Conservation (phyloP, 305 asterid species). For the Solanum hybrid region DNA sequence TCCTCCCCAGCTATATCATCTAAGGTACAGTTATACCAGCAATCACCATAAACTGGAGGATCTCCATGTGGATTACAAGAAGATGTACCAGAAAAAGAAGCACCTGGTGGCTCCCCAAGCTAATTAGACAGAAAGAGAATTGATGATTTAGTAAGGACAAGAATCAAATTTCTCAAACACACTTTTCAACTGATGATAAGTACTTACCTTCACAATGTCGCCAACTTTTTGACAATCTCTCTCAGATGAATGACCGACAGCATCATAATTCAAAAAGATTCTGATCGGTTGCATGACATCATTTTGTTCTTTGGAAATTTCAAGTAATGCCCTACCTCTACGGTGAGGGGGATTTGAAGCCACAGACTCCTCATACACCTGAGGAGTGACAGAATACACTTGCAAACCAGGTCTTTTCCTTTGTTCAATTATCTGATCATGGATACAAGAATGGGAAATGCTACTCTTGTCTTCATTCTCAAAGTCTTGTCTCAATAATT, state of each 20-base stretch:
- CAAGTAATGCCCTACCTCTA: slow-evolving; percentile 63
- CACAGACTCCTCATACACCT: slow-evolving; percentile 51
- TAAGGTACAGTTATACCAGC: slow-evolving; percentile 88
- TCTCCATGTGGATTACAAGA: slow-evolving; percentile 85
- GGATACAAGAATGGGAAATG: slow-evolving; percentile 78
- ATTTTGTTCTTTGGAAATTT: slow-evolving; percentile 22
- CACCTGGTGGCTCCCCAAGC: slow-evolving; percentile 88
- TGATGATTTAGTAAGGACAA: background rate
- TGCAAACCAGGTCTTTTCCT: slow-evolving; percentile 73
- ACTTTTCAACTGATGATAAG: background rate
- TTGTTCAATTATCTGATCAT: slow-evolving; percentile 81
- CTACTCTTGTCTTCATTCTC: slow-evolving; percentile 32
- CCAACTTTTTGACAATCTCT: slow-evolving; percentile 82
- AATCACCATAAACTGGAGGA: slow-evolving; percentile 84
- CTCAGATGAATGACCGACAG: slow-evolving; percentile 91
- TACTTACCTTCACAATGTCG: slow-evolving; percentile 75
- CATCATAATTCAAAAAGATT: slow-evolving; percentile 86
- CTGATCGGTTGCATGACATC: slow-evolving; percentile 73
- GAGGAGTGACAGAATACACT: slow-evolving; percentile 73
- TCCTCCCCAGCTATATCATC: slow-evolving; percentile 87
- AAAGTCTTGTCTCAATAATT: slow-evolving; percentile 27
- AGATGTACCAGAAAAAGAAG: slow-evolving; percentile 69
- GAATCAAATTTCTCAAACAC: background rate
- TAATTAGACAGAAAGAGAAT: slow-evolving; percentile 14
- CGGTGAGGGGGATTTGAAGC: slow-evolving; percentile 26